Conservation (phyloP, 2,329 filamentous ascomycete species). For the Fusarium sp. region DNA sequence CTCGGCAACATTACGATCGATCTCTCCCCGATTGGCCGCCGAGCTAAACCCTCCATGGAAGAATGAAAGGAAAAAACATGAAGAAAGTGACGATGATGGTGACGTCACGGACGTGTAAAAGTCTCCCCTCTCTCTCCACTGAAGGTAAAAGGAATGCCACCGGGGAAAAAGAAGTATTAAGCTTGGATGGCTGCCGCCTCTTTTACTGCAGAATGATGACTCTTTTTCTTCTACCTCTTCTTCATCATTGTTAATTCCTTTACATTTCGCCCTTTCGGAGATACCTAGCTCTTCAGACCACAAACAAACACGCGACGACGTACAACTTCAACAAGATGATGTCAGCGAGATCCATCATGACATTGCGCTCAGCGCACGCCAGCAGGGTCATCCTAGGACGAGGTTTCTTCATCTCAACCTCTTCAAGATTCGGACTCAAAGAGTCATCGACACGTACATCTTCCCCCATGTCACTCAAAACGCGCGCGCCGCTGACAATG, state of each 20-base stretch:
- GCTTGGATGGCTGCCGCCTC: conserved; percentile 9
- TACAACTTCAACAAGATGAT: conserved; percentile 31
- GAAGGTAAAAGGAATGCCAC: conserved; percentile 14
- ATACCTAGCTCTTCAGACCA: too few species aligned
- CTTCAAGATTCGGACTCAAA: conserved; percentile 46
- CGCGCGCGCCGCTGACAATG: background rate
- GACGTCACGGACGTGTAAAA: conserved; percentile 27
- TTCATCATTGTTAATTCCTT: background rate
- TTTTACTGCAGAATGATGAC: background rate
- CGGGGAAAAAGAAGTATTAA: conserved; percentile 19
- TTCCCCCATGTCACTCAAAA: too few species aligned
- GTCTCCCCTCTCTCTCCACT: conserved; percentile 15
- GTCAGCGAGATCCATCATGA: conserved; percentile 35
- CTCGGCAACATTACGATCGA: conserved; percentile 14
- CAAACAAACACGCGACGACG: background rate
- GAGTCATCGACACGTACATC: conserved; percentile 51
- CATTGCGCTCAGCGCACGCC: conserved; percentile 36
- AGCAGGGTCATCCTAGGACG: conserved; percentile 38
- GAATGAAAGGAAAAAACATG: conserved; percentile 2
- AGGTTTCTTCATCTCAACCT: conserved; percentile 44
- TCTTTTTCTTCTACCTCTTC: background rate
- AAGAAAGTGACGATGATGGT: conserved; percentile 27
- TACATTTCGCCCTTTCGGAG: background rate
- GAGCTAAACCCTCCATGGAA: conserved; percentile 14
- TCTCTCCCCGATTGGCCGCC: conserved; percentile 6